A percentile compares a stretch with the other conserved stretches of the same genome.
Evolutionary conservation across 2,329 filamentous ascomycete species (phyloP).

Genomic region (Diplodia scrobiculata): DNA sequence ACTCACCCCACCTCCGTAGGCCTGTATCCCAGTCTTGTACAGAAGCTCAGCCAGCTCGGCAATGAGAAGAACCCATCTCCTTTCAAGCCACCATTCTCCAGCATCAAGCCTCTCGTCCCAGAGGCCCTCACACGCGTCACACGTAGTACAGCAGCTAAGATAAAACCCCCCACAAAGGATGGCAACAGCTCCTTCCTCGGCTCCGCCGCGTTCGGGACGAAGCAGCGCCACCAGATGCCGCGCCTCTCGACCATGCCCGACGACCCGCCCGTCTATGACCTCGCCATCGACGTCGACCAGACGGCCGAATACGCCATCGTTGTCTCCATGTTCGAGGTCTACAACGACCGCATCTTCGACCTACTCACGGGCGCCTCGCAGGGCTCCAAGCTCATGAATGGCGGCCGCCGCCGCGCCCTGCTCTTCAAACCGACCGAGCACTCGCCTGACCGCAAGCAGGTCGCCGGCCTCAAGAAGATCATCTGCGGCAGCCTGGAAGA

Average conservation of each 20-base stretch:
- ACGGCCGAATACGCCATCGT: constrained; percentile 82
- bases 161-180: constrained; percentile 51
- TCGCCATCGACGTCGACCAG: constrained; percentile 63
- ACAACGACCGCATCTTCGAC: constrained; percentile 97
- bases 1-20: constrained; percentile 2
- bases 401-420: constrained; percentile 70
- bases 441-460: constrained; percentile 88
- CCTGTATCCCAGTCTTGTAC: constrained; percentile 21
- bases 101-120: constrained; percentile 42
- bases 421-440: constrained; percentile 90
- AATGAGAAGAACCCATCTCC: neutral
- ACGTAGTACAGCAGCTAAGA: constrained; percentile 37
- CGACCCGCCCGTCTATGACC: constrained; percentile 66
- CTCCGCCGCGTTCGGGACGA: constrained; percentile 47
- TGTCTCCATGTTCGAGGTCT: constrained; percentile 98
- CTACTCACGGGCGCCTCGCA: constrained; percentile 68
- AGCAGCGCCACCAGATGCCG: constrained; percentile 62
- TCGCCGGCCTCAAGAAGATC: constrained; percentile 87
- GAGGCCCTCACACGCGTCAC: constrained; percentile 35
- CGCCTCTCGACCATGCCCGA: constrained; percentile 72
- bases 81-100: constrained; percentile 5
- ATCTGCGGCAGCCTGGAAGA: constrained; percentile 81
- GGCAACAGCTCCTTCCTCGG: constrained; percentile 58
- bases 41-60: constrained; percentile 9
- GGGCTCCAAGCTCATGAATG: constrained; percentile 53